Percentiles rank a stretch among this genome's conserved stretches.
These are phyloP conservation scores for Gossypium gossypioides DNA, from an alignment of 441 rosid species.

Conservation along the genomic window DNA sequence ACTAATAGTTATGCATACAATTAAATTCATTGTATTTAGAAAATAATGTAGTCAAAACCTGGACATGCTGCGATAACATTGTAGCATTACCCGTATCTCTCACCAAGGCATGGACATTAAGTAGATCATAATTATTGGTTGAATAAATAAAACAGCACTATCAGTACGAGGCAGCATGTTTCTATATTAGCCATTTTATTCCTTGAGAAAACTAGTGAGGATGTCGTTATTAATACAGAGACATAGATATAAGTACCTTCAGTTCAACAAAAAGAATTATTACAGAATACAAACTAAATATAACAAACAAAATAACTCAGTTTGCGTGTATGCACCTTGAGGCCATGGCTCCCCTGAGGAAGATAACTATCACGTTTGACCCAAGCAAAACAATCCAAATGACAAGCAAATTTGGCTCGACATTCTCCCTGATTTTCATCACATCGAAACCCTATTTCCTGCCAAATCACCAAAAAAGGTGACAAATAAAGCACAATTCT, in stretches of 20 bases:
- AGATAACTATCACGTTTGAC: constrained; percentile 99
- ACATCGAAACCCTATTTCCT: constrained; percentile 92
- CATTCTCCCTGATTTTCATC: constrained; percentile 94
- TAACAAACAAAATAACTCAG: constrained; percentile 2
- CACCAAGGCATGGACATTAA: not conserved
- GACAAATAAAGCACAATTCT: not conserved
- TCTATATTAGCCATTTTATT: not conserved
- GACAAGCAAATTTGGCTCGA: constrained; percentile 87
- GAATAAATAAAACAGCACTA: not conserved
- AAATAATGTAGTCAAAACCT: not conserved
- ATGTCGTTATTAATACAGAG: not conserved
- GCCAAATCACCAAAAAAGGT: not conserved
- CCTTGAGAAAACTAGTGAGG: not conserved
- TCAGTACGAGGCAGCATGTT: not conserved
- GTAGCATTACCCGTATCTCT: not conserved
- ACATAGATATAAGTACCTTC: not conserved
- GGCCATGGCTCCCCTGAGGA: constrained; percentile 98
- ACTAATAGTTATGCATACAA: not conserved
- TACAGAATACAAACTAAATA: constrained; percentile 11
- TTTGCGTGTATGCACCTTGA: constrained; percentile 48
- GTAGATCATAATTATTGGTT: not conserved
- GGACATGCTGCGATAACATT: not conserved
- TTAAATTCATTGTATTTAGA: not conserved
- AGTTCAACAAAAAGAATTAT: not conserved
- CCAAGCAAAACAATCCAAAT: constrained; percentile 99